Evolutionary conservation across 1,284 basidiomycete species (phyloP).

Genomic region (Rhodotorula sp.): DNA sequence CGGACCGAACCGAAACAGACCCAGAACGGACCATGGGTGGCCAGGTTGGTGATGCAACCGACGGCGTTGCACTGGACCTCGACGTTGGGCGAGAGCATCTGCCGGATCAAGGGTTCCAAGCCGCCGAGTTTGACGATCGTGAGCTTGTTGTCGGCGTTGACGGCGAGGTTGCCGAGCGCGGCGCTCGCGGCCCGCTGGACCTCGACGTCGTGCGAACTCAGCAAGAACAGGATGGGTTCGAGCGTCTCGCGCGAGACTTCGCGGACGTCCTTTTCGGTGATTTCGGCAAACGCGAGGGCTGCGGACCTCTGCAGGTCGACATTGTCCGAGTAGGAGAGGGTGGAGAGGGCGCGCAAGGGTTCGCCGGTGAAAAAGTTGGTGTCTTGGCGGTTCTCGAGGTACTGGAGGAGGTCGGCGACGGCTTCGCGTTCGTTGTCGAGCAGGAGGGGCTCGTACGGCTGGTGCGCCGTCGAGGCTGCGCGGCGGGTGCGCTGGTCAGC

Average conservation of each 20-base stretch:
- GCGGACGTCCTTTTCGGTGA: slow-evolving; percentile 98
- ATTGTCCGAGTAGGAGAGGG: slow-evolving; percentile 98
- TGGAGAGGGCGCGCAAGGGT: slow-evolving; percentile 89
- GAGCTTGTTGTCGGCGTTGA: slow-evolving; percentile 99
- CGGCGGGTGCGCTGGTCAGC: too few species aligned
- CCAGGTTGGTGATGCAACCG: slow-evolving; percentile 97
- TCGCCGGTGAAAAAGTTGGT: slow-evolving; percentile 95
- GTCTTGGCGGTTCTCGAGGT: slow-evolving; percentile 92
- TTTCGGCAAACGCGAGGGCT: slow-evolving; percentile 97
- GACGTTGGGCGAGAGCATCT: slow-evolving; percentile 98
- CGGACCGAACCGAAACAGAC: slow-evolving; percentile 44
- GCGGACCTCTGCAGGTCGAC: slow-evolving; percentile 98
- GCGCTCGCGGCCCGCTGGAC: slow-evolving; percentile 98
- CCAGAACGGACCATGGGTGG: slow-evolving; percentile 97
- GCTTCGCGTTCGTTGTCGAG: slow-evolving; percentile 98
- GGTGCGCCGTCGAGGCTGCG: background rate
- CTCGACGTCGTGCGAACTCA: slow-evolving; percentile 97
- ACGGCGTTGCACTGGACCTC: slow-evolving; percentile 99
- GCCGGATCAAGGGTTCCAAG: slow-evolving; percentile 94
- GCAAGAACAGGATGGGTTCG: slow-evolving; percentile 95
- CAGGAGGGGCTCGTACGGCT: slow-evolving; percentile 71
- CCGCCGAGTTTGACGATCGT: slow-evolving; percentile 98
- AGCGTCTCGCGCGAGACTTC: slow-evolving; percentile 96
- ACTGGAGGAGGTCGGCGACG: slow-evolving; percentile 95
- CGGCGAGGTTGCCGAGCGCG: slow-evolving; percentile 96